Evolutionary conservation across 2,329 filamentous ascomycete genomes (phyloP).

Genomic region (Botrytis sinoallii): DNA sequence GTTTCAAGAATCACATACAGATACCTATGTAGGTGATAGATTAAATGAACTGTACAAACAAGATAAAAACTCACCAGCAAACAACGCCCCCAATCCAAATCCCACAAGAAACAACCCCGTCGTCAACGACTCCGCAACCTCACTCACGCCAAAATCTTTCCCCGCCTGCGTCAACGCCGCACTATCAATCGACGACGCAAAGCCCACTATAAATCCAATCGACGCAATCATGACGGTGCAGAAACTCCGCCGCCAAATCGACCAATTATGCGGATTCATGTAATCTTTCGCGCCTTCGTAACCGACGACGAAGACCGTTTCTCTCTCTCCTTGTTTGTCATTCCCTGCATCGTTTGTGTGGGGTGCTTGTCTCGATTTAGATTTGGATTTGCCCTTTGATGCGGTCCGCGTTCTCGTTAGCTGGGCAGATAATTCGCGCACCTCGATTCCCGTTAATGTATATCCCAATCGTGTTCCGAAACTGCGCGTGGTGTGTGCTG

Average conservation of each 20-base stretch:
- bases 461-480: not conserved
- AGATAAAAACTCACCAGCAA: not conserved
- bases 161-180: constrained; percentile 46
- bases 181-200: constrained; percentile 39
- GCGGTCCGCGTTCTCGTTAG: not conserved
- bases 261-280: not conserved
- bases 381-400: not conserved
- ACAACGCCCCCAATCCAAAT: not conserved
- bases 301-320: not conserved
- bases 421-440: not conserved
- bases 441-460: not conserved
- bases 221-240: not conserved
- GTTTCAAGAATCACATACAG: not conserved
- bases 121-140: not conserved
- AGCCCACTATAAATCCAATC: not conserved
- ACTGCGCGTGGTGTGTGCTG: not conserved
- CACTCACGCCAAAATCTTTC: constrained; percentile 41
- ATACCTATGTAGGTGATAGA: not conserved
- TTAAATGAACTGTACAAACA: not conserved
- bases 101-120: not conserved
- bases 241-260: not conserved
- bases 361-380: not conserved
- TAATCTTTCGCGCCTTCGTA: not conserved
- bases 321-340: not conserved
- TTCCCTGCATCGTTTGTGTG: not conserved